Conservation (phyloP, 2,329 filamentous ascomycete species). For the Colletotrichum sp. region DNA sequence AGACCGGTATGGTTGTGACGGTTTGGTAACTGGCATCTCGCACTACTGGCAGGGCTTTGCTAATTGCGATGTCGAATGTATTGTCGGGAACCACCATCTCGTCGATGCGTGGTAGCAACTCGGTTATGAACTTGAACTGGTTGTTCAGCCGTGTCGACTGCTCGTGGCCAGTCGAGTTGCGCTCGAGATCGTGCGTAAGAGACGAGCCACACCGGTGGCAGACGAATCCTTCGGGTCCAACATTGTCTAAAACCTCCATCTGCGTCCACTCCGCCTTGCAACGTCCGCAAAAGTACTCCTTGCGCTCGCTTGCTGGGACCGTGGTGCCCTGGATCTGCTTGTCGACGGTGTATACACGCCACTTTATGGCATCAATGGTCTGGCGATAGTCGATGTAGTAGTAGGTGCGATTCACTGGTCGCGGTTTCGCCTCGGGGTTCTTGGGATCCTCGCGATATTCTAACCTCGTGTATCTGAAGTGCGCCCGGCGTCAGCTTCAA, state of each 20-base stretch:
- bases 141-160: conserved; percentile 77
- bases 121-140: conserved; percentile 79
- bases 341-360: conserved; percentile 85
- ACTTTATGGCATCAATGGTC: conserved; percentile 96
- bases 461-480: conserved; percentile 16
- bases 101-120: conserved; percentile 79
- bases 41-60: conserved; percentile 66
- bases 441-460: conserved; percentile 23
- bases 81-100: conserved; percentile 75
- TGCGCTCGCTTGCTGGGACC: conserved; percentile 81
- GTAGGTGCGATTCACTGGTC: conserved; percentile 86
- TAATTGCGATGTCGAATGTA: conserved; percentile 73
- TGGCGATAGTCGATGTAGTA: conserved; percentile 97
- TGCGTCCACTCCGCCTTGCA: conserved; percentile 89
- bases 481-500: neutral
- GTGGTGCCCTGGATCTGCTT: conserved; percentile 87
- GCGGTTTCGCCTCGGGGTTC: conserved; percentile 71
- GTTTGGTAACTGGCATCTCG: conserved; percentile 65
- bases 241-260: conserved; percentile 84
- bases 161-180: conserved; percentile 73
- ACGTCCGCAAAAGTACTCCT: conserved; percentile 84
- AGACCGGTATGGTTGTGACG: conserved; percentile 62
- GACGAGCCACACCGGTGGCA: conserved; percentile 79
- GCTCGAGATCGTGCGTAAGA: conserved; percentile 70
- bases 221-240: conserved; percentile 74